These are phyloP conservation scores for Komagataella pastoris DNA, from an alignment of 805 yeast genomes.

Conservation along the genomic window DNA sequence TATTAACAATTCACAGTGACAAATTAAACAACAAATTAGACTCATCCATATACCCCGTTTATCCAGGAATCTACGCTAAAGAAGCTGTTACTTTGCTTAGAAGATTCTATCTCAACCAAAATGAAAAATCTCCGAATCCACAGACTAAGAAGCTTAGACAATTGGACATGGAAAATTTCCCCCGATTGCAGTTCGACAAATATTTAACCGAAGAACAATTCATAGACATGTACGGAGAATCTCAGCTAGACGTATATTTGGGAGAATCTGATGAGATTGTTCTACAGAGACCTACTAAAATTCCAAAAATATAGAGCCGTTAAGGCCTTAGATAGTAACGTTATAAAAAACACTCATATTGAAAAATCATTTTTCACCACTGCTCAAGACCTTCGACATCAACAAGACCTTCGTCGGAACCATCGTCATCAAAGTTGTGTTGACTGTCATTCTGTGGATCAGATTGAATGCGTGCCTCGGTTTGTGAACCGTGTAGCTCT, in stretches of 20 bases:
- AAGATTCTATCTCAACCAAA: conserved; percentile 75
- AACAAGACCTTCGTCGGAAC: background rate
- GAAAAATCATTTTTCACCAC: background rate
- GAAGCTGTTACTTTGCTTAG: conserved; percentile 79
- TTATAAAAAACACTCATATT: background rate
- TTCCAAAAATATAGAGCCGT: background rate
- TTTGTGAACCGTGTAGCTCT: background rate
- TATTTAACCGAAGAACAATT: conserved; percentile 44
- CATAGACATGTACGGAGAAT: conserved; percentile 29
- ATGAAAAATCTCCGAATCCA: conserved; percentile 75
- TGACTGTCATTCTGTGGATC: background rate
- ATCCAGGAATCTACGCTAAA: conserved; percentile 68
- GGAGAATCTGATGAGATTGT: background rate
- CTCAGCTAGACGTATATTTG: background rate
- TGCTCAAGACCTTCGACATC: background rate
- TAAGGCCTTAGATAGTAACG: background rate
- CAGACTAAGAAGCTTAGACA: conserved; percentile 58
- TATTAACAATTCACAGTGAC: conserved; percentile 44
- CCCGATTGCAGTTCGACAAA: conserved; percentile 39
- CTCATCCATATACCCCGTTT: conserved; percentile 31
- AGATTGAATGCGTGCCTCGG: background rate
- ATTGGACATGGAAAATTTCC: conserved; percentile 42
- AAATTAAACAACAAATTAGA: conserved; percentile 5
- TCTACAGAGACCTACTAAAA: background rate
- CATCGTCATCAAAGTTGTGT: background rate